Percentiles rank a stretch among this genome's conserved stretches.
These are phyloP conservation scores for Arctium minus DNA, from an alignment of 129 eudicot species.

Conservation along the genomic window DNA sequence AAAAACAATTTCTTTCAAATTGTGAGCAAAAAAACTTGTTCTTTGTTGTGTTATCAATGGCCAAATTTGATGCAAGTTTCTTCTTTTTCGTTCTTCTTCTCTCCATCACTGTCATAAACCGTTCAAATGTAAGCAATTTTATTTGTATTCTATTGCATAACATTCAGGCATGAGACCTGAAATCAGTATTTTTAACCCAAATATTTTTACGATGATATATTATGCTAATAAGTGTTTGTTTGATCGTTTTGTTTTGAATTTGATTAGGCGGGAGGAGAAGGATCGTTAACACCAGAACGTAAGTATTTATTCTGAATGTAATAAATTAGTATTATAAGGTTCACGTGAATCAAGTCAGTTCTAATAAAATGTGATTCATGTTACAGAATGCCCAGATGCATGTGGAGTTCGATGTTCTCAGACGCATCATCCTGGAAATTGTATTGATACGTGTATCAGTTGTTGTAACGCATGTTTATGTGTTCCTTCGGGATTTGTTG, in stretches of 20 bases:
- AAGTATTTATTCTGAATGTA: background rate
- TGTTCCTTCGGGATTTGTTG: slow-evolving; percentile 31
- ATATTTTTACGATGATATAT: background rate
- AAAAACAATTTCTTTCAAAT: background rate
- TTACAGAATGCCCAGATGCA: slow-evolving; percentile 31
- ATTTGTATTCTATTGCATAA: background rate
- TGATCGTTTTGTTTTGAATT: background rate
- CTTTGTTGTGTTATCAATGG: slow-evolving; percentile 15
- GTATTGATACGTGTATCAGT: slow-evolving; percentile 27
- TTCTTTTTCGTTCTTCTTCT: slow-evolving; percentile 13
- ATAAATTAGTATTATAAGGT: background rate
- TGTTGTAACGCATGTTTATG: slow-evolving; percentile 27
- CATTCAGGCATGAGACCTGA: background rate
- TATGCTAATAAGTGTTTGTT: background rate
- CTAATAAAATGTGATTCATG: background rate
- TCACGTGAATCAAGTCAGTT: background rate
- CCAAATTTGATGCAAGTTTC: slow-evolving; percentile 21
- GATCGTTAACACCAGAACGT: slow-evolving; percentile 22
- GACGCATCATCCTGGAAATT: slow-evolving; percentile 34
- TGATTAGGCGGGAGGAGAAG: slow-evolving; percentile 32
- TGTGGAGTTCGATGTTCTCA: slow-evolving; percentile 23
- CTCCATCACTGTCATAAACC: background rate
- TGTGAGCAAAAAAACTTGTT: background rate
- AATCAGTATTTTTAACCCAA: background rate
- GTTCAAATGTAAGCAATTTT: slow-evolving; percentile 16